These are phyloP conservation scores for Diplosphaera chodatii DNA, from an alignment of 139 green algal genomes.

Conservation along the genomic window DNA sequence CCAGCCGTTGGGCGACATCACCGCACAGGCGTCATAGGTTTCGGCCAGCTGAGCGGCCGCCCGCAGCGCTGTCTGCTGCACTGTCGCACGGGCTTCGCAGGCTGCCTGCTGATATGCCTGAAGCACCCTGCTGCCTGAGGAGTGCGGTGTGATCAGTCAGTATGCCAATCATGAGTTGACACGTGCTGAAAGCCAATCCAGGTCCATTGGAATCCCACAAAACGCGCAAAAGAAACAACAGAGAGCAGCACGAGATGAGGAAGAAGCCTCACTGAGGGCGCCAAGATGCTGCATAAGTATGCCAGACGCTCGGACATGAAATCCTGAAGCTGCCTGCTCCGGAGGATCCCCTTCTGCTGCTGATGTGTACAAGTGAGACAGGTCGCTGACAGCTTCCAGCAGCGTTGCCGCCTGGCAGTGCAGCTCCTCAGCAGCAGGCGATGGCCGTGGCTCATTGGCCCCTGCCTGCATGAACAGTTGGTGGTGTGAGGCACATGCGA, in stretches of 20 bases:
- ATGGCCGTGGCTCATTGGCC: neutral
- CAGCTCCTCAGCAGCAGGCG: neutral
- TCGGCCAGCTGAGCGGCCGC: neutral
- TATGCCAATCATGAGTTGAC: too few species aligned
- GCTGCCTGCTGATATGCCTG: constrained; percentile 8
- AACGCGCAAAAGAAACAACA: too few species aligned
- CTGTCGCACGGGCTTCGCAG: neutral
- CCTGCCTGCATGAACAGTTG: neutral
- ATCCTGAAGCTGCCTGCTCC: neutral
- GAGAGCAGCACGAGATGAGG: too few species aligned
- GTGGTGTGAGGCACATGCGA: too few species aligned
- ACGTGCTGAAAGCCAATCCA: too few species aligned
- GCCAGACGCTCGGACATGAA: neutral
- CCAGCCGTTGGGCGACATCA: constrained; percentile 7
- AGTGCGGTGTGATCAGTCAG: neutral
- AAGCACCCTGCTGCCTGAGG: neutral
- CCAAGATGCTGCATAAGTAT: neutral
- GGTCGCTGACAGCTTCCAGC: neutral
- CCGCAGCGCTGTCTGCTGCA: constrained; percentile 8
- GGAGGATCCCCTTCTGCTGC: neutral
- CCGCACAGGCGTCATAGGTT: constrained; percentile 11
- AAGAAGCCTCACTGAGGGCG: neutral
- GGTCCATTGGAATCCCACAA: too few species aligned
- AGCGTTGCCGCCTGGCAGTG: constrained; percentile 6
- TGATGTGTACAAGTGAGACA: constrained; percentile 5